These are phyloP conservation scores for Dendrocalamus latiflorus DNA, from an alignment of 202 grass and related monocot genomes.

Conservation along the genomic window DNA sequence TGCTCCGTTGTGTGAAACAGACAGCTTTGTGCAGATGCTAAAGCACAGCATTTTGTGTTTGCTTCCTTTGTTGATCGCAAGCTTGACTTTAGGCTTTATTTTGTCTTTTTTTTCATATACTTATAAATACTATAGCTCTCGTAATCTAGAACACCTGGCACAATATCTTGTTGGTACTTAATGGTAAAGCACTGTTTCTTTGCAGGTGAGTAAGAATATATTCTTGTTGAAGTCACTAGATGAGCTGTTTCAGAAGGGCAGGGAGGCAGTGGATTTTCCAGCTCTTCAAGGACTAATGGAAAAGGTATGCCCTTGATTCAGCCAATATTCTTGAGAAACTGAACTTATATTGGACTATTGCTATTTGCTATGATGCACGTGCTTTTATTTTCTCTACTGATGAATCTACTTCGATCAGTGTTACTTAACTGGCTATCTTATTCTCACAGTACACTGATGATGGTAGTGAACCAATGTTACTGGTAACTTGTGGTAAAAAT, in stretches of 20 bases:
- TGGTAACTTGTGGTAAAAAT: not conserved
- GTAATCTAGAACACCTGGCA: not conserved
- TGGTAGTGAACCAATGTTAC: not conserved
- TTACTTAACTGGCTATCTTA: not conserved
- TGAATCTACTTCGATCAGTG: not conserved
- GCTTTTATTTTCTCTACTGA: not conserved
- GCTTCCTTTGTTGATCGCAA: not conserved
- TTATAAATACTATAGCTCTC: too few relatives aligned
- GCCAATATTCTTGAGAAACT: not conserved
- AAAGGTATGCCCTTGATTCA: slow-evolving; percentile 45
- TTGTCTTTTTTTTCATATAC: not conserved
- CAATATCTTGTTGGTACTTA: not conserved
- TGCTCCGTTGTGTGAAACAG: not conserved
- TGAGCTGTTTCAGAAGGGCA: slow-evolving; percentile 63
- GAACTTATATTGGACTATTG: not conserved
- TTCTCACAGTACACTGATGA: not conserved
- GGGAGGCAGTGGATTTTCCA: too few relatives aligned
- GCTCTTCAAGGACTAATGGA: slow-evolving; percentile 56
- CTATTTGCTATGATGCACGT: not conserved
- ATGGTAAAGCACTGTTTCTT: slow-evolving; percentile 5
- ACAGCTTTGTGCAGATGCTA: not conserved
- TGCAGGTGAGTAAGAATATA: slow-evolving; percentile 78
- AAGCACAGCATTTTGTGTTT: not conserved
- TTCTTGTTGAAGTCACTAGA: slow-evolving; percentile 68
- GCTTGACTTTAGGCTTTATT: not conserved